Evolutionary conservation across 108 stramenopile species (phyloP), one percentile per base, ranked within the genome.

Genomic region (Schizochytrium sp.): DNA sequence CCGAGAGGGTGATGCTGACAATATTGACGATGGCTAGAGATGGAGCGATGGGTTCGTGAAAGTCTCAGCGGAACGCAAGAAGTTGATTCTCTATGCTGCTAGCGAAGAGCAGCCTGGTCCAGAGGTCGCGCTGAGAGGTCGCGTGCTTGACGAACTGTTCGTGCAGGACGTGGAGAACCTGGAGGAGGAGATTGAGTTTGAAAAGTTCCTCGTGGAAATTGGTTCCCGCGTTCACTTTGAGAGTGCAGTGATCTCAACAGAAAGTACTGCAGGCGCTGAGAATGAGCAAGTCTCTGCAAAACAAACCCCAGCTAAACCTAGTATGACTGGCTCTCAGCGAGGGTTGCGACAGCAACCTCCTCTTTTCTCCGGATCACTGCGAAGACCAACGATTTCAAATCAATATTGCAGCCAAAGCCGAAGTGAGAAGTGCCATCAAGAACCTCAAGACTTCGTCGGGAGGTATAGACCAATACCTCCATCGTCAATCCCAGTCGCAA

Each of bases 121-220:
- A 7, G 64, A 69, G 64, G 64, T 13, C 28, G 64, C 64, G 12
- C 19, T 7, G 5, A 38, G 64, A 38, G 64, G 64, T 7, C 64
- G 64, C 28, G 64, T 69, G 64, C 64, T 69, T 7, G 64, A 69
- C 64, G 64, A 69, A 15, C 64, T 69, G 42, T 69, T 69, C 28
- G 64, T 69, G 12, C 12, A 69, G 19, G 64, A 15, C 12, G 44
- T 44, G 15, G 44, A 15, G 19, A 69, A 3, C 12, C 10, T 69
- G 10, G 64, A 69, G 12, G 64, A 69, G 64, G 64, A 69, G 42
- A 69, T 69, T 15, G 64, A 69, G 28, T 69, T 69, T 69, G 64
- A 69, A 69, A 69, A 69, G 40, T 15, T 44, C 28, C 64, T 69
- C 0, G 64, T 69, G 12, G 64, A 69, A 2, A 38, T 38, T 7